Evolutionary conservation across 1,284 basidiomycete species (phyloP).

Genomic region (Tremellales sp.): DNA sequence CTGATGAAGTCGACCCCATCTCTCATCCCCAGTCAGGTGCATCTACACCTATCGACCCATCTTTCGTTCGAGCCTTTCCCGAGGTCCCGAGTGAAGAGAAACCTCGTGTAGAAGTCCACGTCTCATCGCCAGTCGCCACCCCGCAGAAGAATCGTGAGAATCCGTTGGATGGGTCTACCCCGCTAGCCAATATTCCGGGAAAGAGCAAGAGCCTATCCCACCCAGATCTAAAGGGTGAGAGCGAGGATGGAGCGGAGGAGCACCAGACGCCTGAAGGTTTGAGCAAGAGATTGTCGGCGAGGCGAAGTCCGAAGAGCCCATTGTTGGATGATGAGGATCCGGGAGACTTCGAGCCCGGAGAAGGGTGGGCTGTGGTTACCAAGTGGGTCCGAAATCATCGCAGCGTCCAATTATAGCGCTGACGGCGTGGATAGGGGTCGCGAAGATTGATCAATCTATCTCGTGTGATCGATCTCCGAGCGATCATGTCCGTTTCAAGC

Average conservation of each 20-base stretch:
- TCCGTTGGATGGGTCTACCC: neutral
- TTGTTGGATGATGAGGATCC: slow-evolving; percentile 45
- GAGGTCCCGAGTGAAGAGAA: slow-evolving; percentile 42
- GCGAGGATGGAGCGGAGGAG: neutral
- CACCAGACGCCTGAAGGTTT: slow-evolving; percentile 4
- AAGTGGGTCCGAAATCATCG: slow-evolving; percentile 34
- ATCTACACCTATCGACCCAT: slow-evolving; percentile 26
- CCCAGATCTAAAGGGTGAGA: neutral
- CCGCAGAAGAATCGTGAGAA: slow-evolving; percentile 10
- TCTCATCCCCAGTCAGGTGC: neutral
- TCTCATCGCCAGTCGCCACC: slow-evolving; percentile 25
- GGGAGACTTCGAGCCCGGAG: slow-evolving; percentile 43
- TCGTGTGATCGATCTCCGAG: too few relatives aligned
- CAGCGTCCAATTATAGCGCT: too few relatives aligned
- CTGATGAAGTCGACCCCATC: slow-evolving; percentile 16
- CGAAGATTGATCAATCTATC: neutral
- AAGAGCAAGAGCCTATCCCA: neutral
- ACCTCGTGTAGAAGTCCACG: slow-evolving; percentile 40
- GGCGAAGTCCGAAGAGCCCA: slow-evolving; percentile 32
- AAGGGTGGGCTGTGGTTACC: slow-evolving; percentile 45
- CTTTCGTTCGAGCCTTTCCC: slow-evolving; percentile 33
- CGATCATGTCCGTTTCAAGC: too few relatives aligned
- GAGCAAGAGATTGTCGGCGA: slow-evolving; percentile 10
- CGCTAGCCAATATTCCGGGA: neutral
- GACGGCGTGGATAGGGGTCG: neutral